These are phyloP conservation scores for Misopates orontium DNA, from an alignment of 257 asterid genomes.

Conservation along the genomic window DNA sequence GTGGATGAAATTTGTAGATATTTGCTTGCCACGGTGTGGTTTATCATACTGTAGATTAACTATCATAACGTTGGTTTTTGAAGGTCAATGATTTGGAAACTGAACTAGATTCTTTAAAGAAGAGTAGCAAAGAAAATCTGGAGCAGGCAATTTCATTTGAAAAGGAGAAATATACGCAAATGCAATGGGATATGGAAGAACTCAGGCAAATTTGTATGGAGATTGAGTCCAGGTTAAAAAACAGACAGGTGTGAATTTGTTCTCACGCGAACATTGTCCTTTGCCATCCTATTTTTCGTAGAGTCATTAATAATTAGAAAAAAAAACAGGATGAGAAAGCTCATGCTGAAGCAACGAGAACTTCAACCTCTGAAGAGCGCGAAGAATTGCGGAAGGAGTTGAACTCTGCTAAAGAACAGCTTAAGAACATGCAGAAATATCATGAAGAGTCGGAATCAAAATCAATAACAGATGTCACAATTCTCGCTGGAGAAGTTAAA, in stretches of 20 bases:
- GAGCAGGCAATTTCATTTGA: constrained; percentile 52
- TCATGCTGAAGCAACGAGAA: constrained; percentile 37
- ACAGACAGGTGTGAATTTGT: constrained; percentile 50
- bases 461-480: constrained; percentile 52
- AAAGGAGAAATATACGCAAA: constrained; percentile 55
- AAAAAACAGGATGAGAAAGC: constrained; percentile 46
- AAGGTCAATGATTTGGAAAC: constrained; percentile 70
- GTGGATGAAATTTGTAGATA: not conserved
- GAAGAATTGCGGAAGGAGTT: constrained; percentile 47
- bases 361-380: constrained; percentile 41
- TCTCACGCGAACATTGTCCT: constrained; percentile 19
- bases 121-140: constrained; percentile 53
- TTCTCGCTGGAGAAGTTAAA: constrained; percentile 63
- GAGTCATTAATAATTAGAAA: constrained; percentile 19
- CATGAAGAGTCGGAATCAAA: constrained; percentile 46
- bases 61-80: constrained; percentile 9
- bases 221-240: constrained; percentile 49
- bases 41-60: constrained; percentile 15
- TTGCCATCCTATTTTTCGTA: not conserved
- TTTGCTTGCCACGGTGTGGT: constrained; percentile 1
- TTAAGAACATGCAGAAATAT: constrained; percentile 43
- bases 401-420: constrained; percentile 52
- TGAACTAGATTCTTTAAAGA: constrained; percentile 49
- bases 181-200: constrained; percentile 78
- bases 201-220: constrained; percentile 53